These are phyloP conservation scores for Fagopyrum tataricum DNA, from an alignment of 148 eudicot genomes.

Conservation along the genomic window DNA sequence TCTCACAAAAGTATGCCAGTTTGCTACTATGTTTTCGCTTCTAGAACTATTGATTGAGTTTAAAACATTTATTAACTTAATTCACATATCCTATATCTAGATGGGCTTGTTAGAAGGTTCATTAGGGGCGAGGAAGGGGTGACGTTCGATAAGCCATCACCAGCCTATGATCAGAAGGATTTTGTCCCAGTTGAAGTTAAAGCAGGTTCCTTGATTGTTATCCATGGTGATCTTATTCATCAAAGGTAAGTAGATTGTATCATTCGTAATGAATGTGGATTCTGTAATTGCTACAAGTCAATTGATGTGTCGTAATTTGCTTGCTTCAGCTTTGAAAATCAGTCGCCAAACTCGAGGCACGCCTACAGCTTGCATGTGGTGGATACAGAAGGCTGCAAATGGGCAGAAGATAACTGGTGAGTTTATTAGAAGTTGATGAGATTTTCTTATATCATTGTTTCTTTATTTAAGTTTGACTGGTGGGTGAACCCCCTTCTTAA, in stretches of 20 bases:
- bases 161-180: slow-evolving; percentile 64
- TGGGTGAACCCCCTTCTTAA: background rate
- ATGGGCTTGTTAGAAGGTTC: slow-evolving; percentile 84
- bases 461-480: background rate
- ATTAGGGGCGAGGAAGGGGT: slow-evolving; percentile 80
- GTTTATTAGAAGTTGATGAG: slow-evolving; percentile 16
- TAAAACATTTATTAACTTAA: background rate
- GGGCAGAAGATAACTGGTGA: slow-evolving; percentile 91
- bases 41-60: background rate
- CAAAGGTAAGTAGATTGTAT: slow-evolving; percentile 48
- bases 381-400: slow-evolving; percentile 85
- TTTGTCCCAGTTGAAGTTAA: slow-evolving; percentile 89
- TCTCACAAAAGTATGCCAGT: slow-evolving; percentile 64
- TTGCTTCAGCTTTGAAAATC: slow-evolving; percentile 78
- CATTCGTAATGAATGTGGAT: background rate
- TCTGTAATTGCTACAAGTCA: background rate
- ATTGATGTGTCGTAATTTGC: background rate
- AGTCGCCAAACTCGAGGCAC: slow-evolving; percentile 81
- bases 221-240: slow-evolving; percentile 96
- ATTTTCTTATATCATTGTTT: background rate
- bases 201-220: slow-evolving; percentile 86
- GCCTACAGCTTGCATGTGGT: slow-evolving; percentile 90
- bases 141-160: slow-evolving; percentile 77
- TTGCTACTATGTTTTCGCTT: background rate
- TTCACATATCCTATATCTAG: background rate